Evolutionary conservation across 805 yeast genomes (phyloP), one percentile per base, ranked within the genome.

Genomic region (Kockiozyma suomiensis): DNA sequence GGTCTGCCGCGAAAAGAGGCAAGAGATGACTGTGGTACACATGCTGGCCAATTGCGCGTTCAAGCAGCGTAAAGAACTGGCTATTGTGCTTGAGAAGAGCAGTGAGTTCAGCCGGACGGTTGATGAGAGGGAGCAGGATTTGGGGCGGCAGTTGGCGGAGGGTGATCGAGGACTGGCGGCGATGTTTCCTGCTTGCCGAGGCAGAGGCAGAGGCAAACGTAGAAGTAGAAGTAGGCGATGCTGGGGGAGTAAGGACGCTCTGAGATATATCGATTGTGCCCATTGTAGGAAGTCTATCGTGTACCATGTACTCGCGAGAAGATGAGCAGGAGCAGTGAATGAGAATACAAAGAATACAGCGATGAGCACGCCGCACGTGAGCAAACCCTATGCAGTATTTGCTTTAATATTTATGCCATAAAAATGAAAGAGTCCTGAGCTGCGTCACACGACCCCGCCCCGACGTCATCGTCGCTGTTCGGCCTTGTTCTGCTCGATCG

Each of bases 71-170:
- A 33, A 62, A 62, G 59, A 62, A 62, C 26, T 49, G 25, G n/a
- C 26, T 15, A 43, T 62, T 58, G 49, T 59, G 56, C 7, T 30
- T 28, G 30, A 52, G 25, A 40, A 62, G 61, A 17, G 52, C 43
- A n/a, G 49, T 28, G 15, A 62, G 50, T 21, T 62, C 66, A 1
- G 55, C 50, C 5, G 66, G 66, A 17, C 66, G 43, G 54, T 62
- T 61, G 45, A 62, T n/a, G 26, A 58, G 38, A 21, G 66, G 66
- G 17, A 62, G 55, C 13, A 62, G 48, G 48, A 62, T 59, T 51
- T 62, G 64, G 15, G 64, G 54, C 41, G 66, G 62, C 12, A 62
- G 54, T 12, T 38, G 25, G 40, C 51, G 63, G 33, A 58, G 30
- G 40, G 54, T 38, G 23, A 61, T 54, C 21, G 55, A 40, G 10